Conservation (phyloP, 2,329 filamentous ascomycete genomes). For the Rhynchosporium graminicola region DNA sequence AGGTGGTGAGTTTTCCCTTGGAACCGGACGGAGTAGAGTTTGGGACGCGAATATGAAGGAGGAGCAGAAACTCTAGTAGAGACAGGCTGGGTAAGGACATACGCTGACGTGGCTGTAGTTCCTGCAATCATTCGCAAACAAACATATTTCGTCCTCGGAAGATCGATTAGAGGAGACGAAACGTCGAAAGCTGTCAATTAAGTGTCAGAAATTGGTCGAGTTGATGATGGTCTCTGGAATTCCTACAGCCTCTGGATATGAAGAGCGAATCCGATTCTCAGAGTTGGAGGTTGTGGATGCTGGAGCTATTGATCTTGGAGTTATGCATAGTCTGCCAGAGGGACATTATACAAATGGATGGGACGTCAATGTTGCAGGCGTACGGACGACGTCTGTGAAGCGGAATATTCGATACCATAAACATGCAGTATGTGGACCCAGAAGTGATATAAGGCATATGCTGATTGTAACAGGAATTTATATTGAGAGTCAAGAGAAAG, state of each 20-base stretch:
- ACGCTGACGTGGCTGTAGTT: conserved; percentile 58
- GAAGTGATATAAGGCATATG: not conserved
- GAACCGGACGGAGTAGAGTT: not conserved
- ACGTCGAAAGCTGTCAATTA: conserved; percentile 84
- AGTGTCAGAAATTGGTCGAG: conserved; percentile 94
- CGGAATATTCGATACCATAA: conserved; percentile 87
- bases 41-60: not conserved
- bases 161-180: conserved; percentile 96
- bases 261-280: conserved; percentile 93
- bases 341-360: conserved; percentile 92
- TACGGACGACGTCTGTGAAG: conserved; percentile 78
- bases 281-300: conserved; percentile 96
- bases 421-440: conserved; percentile 68
- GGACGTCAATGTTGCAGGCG: conserved; percentile 94
- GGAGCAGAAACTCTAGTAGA: not conserved
- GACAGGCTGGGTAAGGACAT: conserved; percentile 9
- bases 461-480: conserved; percentile 66
- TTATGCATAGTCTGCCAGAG: conserved; percentile 84
- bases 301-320: conserved; percentile 85
- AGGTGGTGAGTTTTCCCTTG: conserved; percentile 67
- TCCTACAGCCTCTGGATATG: conserved; percentile 92
- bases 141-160: conserved; percentile 95
- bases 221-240: conserved; percentile 99
- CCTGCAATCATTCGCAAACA: conserved; percentile 93
- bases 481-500: conserved; percentile 80